Evolutionary conservation across 345 rosid species (phyloP), one percentile per base, ranked within the genome.

Genomic region (Salix udensis): DNA sequence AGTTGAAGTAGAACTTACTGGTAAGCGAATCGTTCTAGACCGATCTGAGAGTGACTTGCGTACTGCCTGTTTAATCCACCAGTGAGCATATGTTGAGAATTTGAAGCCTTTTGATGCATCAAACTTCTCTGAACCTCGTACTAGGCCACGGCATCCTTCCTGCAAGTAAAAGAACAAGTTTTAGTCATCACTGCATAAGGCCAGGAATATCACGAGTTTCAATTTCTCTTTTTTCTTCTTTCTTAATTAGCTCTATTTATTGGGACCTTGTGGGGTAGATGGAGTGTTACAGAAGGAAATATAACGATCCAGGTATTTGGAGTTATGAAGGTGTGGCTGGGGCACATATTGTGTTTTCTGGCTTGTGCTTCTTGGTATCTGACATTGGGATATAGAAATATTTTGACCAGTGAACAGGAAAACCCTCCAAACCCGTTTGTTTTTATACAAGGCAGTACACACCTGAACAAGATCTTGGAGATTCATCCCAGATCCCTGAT

Each of bases 381-480:
- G 61, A 23, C 23, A 55, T 2, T 53, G 60, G 62, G 62, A n/a
- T n/a, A 24, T 58, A n/a, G 14, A 58, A n/a, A 58, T n/a, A 58
- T 58, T 58, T 58, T 4, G 62, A n/a, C 3, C 6, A 58, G 4
- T 23, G 24, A 6, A 52, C 6, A 46, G 18, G 21, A 60, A 12
- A 48, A 70, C 18, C 62, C 79, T 55, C 12, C 28, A 39, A 67
- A 37, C 42, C 52, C 21, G 21, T 67, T 61, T 55, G 12, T 64
- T 48, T 16, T 37, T 66, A 74, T 7, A 65, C 31, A 72, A 71
- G 60, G 15, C n/a, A 21, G 67, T 39, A 76, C 50, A 67, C 80
- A 93, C 98, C 97, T 91, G 98, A 81, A 96, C 97, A 79, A 96
- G 99, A 84, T 93, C 99, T 80, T 92, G 96, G 76, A 93, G 90